phyloP scores from a whole-genome alignment of 805 yeast species.

The Suhomyces canberraensis region DNA sequence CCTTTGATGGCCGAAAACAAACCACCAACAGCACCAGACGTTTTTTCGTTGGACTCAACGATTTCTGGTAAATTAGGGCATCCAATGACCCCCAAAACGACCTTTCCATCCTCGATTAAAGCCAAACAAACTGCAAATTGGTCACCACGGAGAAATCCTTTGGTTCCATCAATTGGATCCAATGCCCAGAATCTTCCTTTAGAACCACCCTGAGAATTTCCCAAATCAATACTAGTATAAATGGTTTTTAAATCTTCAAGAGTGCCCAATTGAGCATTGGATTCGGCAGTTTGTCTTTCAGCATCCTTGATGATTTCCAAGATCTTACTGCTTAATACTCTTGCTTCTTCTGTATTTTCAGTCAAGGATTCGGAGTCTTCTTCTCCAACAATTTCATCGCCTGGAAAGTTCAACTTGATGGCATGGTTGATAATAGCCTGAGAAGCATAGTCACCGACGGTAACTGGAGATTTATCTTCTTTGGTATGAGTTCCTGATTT shows the following conservation, averaged over 20 bases:
- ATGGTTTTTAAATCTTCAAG: constrained; percentile 48
- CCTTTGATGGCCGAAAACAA: constrained; percentile 68
- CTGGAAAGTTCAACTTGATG: constrained; percentile 72
- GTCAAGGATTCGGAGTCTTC: constrained; percentile 76
- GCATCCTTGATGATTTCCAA: constrained; percentile 55
- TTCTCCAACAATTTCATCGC: constrained; percentile 89
- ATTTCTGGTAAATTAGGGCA: constrained; percentile 83
- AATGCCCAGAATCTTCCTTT: constrained; percentile 91
- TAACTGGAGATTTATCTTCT: constrained; percentile 90
- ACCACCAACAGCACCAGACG: constrained; percentile 55
- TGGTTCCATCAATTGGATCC: constrained; percentile 98
- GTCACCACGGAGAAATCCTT: constrained; percentile 90
- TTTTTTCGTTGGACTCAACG: constrained; percentile 33
- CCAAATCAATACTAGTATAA: constrained; percentile 68
- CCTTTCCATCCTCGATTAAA: constrained; percentile 78
- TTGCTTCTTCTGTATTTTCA: constrained; percentile 36
- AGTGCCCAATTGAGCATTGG: constrained; percentile 34
- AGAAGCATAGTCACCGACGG: constrained; percentile 94
- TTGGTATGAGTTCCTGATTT: constrained; percentile 66
- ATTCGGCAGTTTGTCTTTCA: constrained; percentile 42
- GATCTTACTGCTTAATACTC: constrained; percentile 50
- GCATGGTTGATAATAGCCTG: constrained; percentile 91
- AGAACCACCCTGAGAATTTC: constrained; percentile 75
- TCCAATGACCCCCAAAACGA: constrained; percentile 89
- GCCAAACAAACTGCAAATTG: constrained; percentile 97